Evolutionary conservation across 2,329 filamentous ascomycete genomes (phyloP).

Genomic region (Cordyceps javanica): DNA sequence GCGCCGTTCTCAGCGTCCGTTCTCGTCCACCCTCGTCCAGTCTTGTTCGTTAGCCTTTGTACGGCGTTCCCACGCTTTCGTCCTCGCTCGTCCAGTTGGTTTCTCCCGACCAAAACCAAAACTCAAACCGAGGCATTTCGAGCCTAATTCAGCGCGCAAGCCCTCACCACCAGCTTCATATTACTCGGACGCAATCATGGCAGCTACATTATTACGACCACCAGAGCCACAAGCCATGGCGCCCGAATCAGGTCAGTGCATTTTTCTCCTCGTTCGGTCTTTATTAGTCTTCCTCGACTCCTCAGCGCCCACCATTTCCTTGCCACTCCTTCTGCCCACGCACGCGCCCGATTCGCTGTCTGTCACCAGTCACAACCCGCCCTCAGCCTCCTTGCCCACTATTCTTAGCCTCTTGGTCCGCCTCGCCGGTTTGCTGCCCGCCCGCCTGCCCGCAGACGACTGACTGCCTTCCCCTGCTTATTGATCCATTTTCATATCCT

Average conservation of each 20-base stretch:
- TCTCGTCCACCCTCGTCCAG: background rate
- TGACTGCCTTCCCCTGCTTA: constrained; percentile 10
- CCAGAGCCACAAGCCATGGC: background rate
- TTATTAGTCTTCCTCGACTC: background rate
- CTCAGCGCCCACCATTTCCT: constrained; percentile 1
- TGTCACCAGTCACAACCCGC: background rate
- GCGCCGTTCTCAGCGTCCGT: constrained; percentile 4
- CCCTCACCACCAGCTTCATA: background rate
- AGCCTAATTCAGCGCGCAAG: background rate
- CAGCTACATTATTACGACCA: too few species aligned
- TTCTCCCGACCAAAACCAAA: background rate
- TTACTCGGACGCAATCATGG: background rate
- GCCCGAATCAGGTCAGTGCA: constrained; percentile 11
- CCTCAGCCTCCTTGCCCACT: constrained; percentile 5
- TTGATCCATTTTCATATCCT: constrained; percentile 9
- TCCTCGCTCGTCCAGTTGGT: background rate
- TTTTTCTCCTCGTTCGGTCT: background rate
- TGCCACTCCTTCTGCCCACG: constrained; percentile 8
- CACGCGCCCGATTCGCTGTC: constrained; percentile 1
- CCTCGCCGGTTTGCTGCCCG: background rate
- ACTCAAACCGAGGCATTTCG: background rate
- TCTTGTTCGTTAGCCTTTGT: background rate
- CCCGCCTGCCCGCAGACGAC: background rate
- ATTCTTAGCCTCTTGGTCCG: constrained; percentile 7
- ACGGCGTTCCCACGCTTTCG: background rate